phyloP scores from a whole-genome alignment of 148 eudicot genomes.

The Dysphania ambrosioides region DNA sequence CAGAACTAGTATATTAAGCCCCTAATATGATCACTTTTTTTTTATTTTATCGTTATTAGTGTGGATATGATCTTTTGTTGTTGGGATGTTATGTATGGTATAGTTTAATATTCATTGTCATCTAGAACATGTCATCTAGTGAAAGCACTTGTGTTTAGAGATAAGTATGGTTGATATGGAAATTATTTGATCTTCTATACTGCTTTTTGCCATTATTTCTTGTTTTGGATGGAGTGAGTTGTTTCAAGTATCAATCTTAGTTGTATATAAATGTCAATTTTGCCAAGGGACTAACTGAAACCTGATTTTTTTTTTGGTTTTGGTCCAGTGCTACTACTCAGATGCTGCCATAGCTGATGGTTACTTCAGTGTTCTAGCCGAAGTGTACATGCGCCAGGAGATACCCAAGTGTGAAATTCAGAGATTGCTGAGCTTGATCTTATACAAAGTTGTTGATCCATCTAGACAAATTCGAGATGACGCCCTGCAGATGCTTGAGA shows the following conservation, averaged over 20 bases:
- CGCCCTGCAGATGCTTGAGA: slow-evolving; percentile 99
- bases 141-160: neutral
- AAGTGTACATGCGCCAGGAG: slow-evolving; percentile 99
- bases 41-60: neutral
- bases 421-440: slow-evolving; percentile 88
- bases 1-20: neutral
- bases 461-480: slow-evolving; percentile 99
- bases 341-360: slow-evolving; percentile 99
- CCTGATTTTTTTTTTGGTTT: slow-evolving; percentile 13
- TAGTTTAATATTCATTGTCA: neutral
- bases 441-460: slow-evolving; percentile 98
- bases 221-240: neutral
- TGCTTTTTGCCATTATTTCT: neutral
- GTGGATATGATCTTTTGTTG: neutral
- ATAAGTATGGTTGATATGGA: neutral
- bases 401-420: slow-evolving; percentile 98
- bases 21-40: neutral
- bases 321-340: slow-evolving; percentile 83
- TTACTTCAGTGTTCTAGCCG: slow-evolving; percentile 97
- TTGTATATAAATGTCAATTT: neutral
- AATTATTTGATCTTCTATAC: neutral
- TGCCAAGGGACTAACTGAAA: neutral
- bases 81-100: neutral
- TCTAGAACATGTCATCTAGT: neutral
- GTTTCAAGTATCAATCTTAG: neutral